Evolutionary conservation across 129 eudicot species (phyloP).

Genomic region (sunflower (Helianthus annuus)): HanXRQr2.0-SUNRISE NC_035434.2:3556177-3556676

Average conservation of each 20-base stretch:
- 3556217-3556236: constrained; percentile 81
- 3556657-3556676: no score
- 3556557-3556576: background rate
- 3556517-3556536: constrained; percentile 68
- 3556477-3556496: constrained; percentile 87
- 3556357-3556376: constrained; percentile 76
- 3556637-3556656: no score
- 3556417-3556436: constrained; percentile 50
- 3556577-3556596: background rate
- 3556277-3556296: constrained; percentile 83
- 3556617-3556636: no score
- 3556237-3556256: constrained; percentile 92
- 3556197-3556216: constrained; percentile 38
- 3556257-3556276: constrained; percentile 84
- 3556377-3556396: constrained; percentile 61
- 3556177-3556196: no score
- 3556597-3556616: background rate
- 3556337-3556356: constrained; percentile 86
- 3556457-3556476: constrained; percentile 75
- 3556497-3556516: constrained; percentile 79
- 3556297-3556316: constrained; percentile 85
- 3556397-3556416: constrained; percentile 68
- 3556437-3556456: constrained; percentile 72
- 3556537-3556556: background rate
- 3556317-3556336: constrained; percentile 91